Conservation (phyloP, 148 eudicot genomes). For the Nepenthes gracilis region DNA sequence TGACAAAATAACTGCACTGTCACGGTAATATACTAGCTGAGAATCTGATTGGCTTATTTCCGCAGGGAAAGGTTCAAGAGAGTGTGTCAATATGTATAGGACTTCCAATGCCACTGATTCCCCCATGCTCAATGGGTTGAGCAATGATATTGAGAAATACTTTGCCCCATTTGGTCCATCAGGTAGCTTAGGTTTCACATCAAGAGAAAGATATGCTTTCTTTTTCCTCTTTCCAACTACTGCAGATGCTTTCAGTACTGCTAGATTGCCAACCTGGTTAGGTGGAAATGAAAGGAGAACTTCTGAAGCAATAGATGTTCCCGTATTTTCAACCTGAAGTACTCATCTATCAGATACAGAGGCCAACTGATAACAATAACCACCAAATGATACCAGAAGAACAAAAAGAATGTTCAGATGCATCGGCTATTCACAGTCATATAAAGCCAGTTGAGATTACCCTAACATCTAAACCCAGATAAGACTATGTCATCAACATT, state of each 20-base stretch:
- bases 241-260: slow-evolving; percentile 56
- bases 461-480: no score
- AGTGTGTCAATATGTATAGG: slow-evolving; percentile 63
- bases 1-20: slow-evolving; percentile 75
- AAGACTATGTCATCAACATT: no score
- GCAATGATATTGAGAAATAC: slow-evolving; percentile 39
- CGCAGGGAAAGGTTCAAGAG: slow-evolving; percentile 90
- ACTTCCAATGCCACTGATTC: slow-evolving; percentile 63
- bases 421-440: no score
- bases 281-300: slow-evolving; percentile 82
- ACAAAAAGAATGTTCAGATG: no score
- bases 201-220: slow-evolving; percentile 57
- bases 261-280: slow-evolving; percentile 49
- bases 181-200: slow-evolving; percentile 62
- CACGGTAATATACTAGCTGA: slow-evolving; percentile 89
- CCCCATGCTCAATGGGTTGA: slow-evolving; percentile 45
- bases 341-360: slow-evolving; percentile 1
- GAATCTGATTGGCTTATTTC: slow-evolving; percentile 92
- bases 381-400: no score
- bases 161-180: slow-evolving; percentile 76
- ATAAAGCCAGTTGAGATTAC: no score
- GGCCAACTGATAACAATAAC: not conserved
- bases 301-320: slow-evolving; percentile 59
- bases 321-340: slow-evolving; percentile 73
- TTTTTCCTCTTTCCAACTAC: slow-evolving; percentile 68